Conservation (phyloP, 257 asterid species). For the Parsonsia alboflavescens region DNA sequence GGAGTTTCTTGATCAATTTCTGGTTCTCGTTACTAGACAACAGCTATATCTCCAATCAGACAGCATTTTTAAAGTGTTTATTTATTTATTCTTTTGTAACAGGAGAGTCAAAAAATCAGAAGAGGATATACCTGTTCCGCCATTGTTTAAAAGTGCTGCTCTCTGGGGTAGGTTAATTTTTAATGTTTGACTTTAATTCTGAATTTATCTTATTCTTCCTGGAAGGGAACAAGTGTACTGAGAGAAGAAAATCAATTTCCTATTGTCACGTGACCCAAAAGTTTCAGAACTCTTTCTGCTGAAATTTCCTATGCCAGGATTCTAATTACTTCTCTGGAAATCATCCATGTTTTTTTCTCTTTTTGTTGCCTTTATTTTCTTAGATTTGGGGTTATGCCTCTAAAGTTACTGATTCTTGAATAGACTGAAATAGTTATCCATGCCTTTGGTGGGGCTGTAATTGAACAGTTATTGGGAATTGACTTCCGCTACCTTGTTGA, state of each 20-base stretch:
- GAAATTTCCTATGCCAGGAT: neutral
- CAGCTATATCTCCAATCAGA: neutral
- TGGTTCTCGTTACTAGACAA: neutral
- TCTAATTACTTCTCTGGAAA: neutral
- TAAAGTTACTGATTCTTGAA: neutral
- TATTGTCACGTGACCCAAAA: neutral
- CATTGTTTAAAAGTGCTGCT: conserved; percentile 77
- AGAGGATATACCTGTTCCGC: conserved; percentile 90
- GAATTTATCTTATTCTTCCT: neutral
- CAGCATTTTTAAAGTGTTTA: neutral
- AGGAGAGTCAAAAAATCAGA: conserved; percentile 86
- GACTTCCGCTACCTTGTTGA: neutral
- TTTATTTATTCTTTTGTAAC: conserved; percentile 16
- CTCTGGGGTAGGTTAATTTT: conserved; percentile 71
- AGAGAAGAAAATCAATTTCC: neutral
- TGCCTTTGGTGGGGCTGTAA: neutral
- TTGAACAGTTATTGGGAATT: neutral
- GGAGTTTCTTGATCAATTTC: neutral
- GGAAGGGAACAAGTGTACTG: neutral
- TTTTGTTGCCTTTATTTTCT: neutral
- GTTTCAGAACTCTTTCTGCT: neutral
- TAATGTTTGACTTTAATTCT: neutral
- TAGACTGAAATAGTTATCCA: neutral
- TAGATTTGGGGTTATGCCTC: neutral
- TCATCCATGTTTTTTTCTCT: neutral